phyloP scores from a whole-genome alignment of 192 early-diverging fungal genomes.

The Backusella sp. region DNA sequence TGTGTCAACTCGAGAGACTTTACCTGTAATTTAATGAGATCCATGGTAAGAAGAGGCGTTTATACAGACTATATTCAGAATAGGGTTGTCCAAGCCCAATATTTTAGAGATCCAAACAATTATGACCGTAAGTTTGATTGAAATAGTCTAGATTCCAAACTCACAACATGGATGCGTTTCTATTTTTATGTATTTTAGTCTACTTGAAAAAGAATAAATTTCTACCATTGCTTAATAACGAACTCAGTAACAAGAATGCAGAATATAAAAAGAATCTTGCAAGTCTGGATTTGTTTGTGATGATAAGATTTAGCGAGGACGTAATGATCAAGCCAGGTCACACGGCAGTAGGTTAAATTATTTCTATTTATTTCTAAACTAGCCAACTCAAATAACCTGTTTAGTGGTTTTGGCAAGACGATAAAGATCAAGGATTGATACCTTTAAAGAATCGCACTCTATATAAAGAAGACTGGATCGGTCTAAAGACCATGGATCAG shows the following conservation, averaged over 20 bases:
- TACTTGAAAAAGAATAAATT: slow-evolving; percentile 83
- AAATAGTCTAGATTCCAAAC: not conserved
- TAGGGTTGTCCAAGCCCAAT: slow-evolving; percentile 92
- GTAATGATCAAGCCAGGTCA: slow-evolving; percentile 67
- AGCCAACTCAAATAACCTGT: not conserved
- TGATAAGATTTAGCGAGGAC: slow-evolving; percentile 81
- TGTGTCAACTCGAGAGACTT: slow-evolving; percentile 56
- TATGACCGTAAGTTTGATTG: slow-evolving; percentile 1
- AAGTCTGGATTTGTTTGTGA: slow-evolving; percentile 73
- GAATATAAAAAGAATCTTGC: slow-evolving; percentile 59
- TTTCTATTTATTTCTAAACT: not conserved
- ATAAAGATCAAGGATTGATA: slow-evolving; percentile 50
- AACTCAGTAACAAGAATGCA: slow-evolving; percentile 50
- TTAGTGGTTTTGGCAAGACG: slow-evolving; percentile 73
- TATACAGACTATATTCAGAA: slow-evolving; percentile 84
- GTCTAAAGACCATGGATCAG: slow-evolving; percentile 56
- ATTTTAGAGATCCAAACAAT: slow-evolving; percentile 67
- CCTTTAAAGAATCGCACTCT: slow-evolving; percentile 54
- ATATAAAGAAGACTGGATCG: slow-evolving; percentile 73
- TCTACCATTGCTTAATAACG: slow-evolving; percentile 88
- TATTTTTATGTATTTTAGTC: slow-evolving; percentile 45
- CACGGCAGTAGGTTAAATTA: slow-evolving; percentile 47
- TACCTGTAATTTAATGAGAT: slow-evolving; percentile 72
- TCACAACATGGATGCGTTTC: not conserved
- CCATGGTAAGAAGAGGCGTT: slow-evolving; percentile 75